Evolutionary conservation across 2,329 filamentous ascomycete species (phyloP).

Genomic region (Talaromyces sp.): DNA sequence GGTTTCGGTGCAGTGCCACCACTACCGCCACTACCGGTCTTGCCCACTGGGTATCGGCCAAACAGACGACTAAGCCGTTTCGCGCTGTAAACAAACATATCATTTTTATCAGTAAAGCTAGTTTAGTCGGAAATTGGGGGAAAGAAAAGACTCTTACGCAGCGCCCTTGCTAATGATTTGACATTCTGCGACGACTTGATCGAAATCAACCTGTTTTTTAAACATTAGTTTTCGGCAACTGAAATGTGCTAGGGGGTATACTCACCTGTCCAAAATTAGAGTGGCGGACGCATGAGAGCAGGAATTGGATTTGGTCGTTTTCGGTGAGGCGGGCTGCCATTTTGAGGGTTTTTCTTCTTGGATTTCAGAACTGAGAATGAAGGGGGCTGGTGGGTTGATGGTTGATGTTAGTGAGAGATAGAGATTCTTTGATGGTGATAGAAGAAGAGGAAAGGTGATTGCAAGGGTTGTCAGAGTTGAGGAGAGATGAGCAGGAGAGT

Average conservation of each 20-base stretch:
- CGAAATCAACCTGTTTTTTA: slow-evolving; percentile 1
- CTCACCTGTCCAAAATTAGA: not conserved
- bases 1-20: not conserved
- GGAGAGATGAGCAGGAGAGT: not conserved
- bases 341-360: not conserved
- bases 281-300: slow-evolving; percentile 7
- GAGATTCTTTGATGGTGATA: not conserved
- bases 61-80: slow-evolving; percentile 7
- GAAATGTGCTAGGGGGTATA: not conserved
- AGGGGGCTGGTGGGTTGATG: not conserved
- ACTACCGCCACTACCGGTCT: not conserved
- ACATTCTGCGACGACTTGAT: slow-evolving; percentile 1
- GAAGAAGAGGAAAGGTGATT: not conserved
- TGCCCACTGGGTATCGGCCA: not conserved
- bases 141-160: slow-evolving; percentile 3
- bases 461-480: not conserved
- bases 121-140: not conserved
- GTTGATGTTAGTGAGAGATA: not conserved
- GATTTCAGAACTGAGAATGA: not conserved
- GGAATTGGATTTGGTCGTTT: slow-evolving; percentile 6
- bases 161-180: slow-evolving; percentile 6
- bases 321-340: slow-evolving; percentile 2
- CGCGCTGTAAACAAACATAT: not conserved
- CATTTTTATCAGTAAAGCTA: not conserved
- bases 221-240: not conserved